Evolutionary conservation across 345 rosid genomes (phyloP).

Genomic region (Euphorbia peplus): DNA sequence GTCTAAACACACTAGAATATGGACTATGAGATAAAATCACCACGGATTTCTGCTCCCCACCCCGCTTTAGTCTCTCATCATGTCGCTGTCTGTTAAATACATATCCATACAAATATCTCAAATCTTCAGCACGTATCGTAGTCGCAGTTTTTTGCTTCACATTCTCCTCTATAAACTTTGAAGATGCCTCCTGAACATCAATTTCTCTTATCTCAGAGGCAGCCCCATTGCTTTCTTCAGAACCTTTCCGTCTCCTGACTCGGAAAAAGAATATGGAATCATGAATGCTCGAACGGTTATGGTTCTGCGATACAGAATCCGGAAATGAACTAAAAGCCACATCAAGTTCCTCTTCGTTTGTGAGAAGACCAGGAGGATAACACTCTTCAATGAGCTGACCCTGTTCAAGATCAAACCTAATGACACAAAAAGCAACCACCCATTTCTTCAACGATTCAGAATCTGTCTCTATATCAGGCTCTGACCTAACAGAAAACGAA

Average conservation of each 20-base stretch:
- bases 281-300: conserved; percentile 84
- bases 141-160: conserved; percentile 14
- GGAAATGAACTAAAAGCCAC: conserved; percentile 94
- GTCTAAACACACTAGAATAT: conserved; percentile 78
- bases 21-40: conserved; percentile 84
- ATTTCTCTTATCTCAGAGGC: conserved; percentile 30
- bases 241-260: conserved; percentile 47
- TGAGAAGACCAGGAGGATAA: conserved; percentile 63
- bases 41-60: conserved; percentile 95
- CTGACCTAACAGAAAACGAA: conserved; percentile 72
- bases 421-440: conserved; percentile 78
- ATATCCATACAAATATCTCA: conserved; percentile 70
- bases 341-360: conserved; percentile 85
- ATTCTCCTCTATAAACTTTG: conserved; percentile 24
- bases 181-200: conserved; percentile 28
- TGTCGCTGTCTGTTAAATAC: conserved; percentile 95
- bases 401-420: conserved; percentile 93
- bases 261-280: conserved; percentile 99
- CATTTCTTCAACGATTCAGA: conserved; percentile 68
- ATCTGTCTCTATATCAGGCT: conserved; percentile 55
- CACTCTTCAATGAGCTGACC: conserved; percentile 96
- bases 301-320: conserved; percentile 87
- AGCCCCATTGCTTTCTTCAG: conserved; percentile 30
- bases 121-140: conserved; percentile 15
- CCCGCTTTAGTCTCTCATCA: conserved; percentile 90